Percentiles rank a stretch among this genome's conserved stretches.
Conservation (phyloP, 768 basidiomycete genomes). For the Lentinus brumalis region DNA sequence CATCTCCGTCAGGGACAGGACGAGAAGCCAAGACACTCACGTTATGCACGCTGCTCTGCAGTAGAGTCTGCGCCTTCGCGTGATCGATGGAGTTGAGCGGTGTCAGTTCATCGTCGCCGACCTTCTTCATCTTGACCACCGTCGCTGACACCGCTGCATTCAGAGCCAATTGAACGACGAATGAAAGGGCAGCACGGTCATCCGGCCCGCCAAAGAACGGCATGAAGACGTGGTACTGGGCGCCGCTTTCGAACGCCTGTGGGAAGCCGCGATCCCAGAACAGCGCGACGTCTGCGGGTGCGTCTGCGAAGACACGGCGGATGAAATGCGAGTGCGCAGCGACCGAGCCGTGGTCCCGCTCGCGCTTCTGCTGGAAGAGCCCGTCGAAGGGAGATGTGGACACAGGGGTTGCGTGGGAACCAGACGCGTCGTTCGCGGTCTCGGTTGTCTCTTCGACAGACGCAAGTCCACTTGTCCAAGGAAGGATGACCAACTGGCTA, state of each 20-base stretch:
- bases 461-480: constrained; percentile 58
- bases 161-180: constrained; percentile 80
- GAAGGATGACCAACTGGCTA: constrained; percentile 79
- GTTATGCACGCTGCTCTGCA: constrained; percentile 29
- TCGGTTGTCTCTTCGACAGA: constrained; percentile 5
- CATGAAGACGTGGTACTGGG: constrained; percentile 66
- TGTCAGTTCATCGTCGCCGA: constrained; percentile 36
- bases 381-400: constrained; percentile 70
- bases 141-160: constrained; percentile 70
- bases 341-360: constrained; percentile 51
- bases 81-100: constrained; percentile 34
- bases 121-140: constrained; percentile 61
- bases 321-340: constrained; percentile 81
- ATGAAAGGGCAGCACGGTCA: constrained; percentile 80
- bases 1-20: neutral
- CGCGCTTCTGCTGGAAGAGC: constrained; percentile 60
- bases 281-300: constrained; percentile 77
- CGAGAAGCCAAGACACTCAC: constrained; percentile 26
- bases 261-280: constrained; percentile 76
- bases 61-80: constrained; percentile 17
- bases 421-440: neutral
- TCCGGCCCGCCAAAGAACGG: constrained; percentile 96
- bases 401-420: constrained; percentile 11
- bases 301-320: constrained; percentile 74
- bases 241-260: constrained; percentile 29